A percentile compares a stretch with the other conserved stretches of the same genome.
Conservation (phyloP, 495 filamentous ascomycete species). For the Neurospora terricola region DNA sequence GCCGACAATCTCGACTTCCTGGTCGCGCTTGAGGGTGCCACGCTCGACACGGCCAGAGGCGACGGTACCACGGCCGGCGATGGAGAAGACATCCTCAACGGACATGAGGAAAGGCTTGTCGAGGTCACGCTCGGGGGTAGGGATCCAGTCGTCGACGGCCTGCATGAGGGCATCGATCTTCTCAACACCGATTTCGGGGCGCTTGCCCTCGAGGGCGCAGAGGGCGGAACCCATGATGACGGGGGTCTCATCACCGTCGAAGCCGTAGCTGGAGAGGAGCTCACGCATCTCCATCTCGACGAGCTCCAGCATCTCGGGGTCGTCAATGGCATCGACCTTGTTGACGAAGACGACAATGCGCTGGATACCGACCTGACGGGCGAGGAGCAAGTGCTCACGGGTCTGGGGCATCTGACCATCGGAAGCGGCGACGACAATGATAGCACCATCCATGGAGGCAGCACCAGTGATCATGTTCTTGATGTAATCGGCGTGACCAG, state of each 20-base stretch:
- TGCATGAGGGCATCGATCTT: conserved; percentile 82
- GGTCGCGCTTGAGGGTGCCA: conserved; percentile 81
- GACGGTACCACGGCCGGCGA: conserved; percentile 93
- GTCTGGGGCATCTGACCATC: conserved; percentile 99
- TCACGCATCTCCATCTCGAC: conserved; percentile 99
- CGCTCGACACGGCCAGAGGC: conserved; percentile 96
- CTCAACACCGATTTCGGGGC: conserved; percentile 73
- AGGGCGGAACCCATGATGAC: conserved; percentile 94
- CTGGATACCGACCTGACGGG: conserved; percentile 95
- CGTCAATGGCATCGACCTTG: conserved; percentile 94
- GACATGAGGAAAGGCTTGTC: conserved; percentile 99
- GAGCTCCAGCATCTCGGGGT: conserved; percentile 98
- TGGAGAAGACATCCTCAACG: conserved; percentile 97
- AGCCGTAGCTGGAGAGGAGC: conserved; percentile 81
- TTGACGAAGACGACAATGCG: conserved; percentile 98
- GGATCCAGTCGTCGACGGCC: conserved; percentile 94
- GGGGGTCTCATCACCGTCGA: conserved; percentile 95
- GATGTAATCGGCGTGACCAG: conserved; percentile 99
- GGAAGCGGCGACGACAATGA: conserved; percentile 96
- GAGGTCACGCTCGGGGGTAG: conserved; percentile 76
- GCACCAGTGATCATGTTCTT: conserved; percentile 99
- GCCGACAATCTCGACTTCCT: conserved; percentile 87
- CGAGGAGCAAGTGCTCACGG: conserved; percentile 93
- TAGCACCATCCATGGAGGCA: conserved; percentile 93
- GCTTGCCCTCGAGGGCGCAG: conserved; percentile 81